Evolutionary conservation across 768 basidiomycete genomes (phyloP), one percentile per base, ranked within the genome.

Genomic region (Coprinopsis sp.): DNA sequence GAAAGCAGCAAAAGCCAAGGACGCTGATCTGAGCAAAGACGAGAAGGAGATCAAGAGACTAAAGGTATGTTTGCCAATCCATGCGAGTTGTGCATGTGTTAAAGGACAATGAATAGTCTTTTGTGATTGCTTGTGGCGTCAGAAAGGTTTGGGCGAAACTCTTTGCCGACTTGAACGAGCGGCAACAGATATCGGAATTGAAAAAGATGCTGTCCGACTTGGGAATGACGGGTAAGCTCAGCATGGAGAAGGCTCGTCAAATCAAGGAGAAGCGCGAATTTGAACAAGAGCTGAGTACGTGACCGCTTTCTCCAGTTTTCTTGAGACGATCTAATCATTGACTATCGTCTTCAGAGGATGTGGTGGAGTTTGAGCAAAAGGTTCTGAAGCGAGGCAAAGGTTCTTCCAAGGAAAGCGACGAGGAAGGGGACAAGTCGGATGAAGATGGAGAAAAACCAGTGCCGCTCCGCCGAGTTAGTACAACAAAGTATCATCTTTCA

Each of bases 191-290:
- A 25, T 66, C 66, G 41, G 79, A 76, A 31, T 70, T 91, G 27
- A 80, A 77, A 46, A 68, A 75, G 47, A 82, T 86, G 11, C 70
- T 92, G 6, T 58, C 68, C 21, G 84, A 82, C 3, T 71, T 92
- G 24, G 91, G 91, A 1, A 94, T 93, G 89, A 77, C 70, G 0
- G 87, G 87, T 1, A 76, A 84, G 19, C 69, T 82, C 57, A 91
- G 80, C 50, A 55, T 90, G 57, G 90, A 89, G 44, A 85, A 93
- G 64, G 92, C 91, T 3, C 87, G 79, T 54, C 67, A 70, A 3
- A 85, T 94, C 54, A 84, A 75, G 50, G 78, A 71, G 61, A 78
- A 78, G 57, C 71, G 90, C 36, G 93, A 93, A 59, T 60, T 91
- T 5, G 84, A 78, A 19, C 71, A 88, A 49, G 90, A 93, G 58